A percentile compares a stretch with the other conserved stretches of the same genome.
Evolutionary conservation across 1,284 basidiomycete species (phyloP).

Genomic region (Termitomyces sp.): DNA sequence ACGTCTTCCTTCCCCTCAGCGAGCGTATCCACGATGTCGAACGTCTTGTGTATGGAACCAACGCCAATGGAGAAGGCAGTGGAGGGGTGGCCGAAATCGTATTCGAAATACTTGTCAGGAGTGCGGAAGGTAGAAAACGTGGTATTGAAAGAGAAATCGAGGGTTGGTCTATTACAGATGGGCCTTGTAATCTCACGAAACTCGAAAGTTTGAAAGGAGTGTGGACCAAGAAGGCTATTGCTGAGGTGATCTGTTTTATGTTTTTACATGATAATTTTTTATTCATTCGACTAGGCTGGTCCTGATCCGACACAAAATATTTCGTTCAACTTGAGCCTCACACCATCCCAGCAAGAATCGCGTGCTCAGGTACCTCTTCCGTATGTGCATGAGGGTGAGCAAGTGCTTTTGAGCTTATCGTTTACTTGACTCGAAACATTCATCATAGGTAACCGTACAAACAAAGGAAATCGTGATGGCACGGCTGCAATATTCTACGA

Average conservation of each 20-base stretch:
- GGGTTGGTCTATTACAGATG: constrained; percentile 46
- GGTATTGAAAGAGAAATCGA: constrained; percentile 58
- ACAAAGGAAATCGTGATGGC: constrained; percentile 1
- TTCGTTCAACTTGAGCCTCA: constrained; percentile 83
- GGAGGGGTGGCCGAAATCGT: constrained; percentile 44
- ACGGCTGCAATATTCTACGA: constrained; percentile 54
- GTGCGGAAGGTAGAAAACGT: constrained; percentile 38
- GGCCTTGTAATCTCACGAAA: constrained; percentile 41
- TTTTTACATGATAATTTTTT: not conserved
- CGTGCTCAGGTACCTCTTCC: constrained; percentile 80
- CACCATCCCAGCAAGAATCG: constrained; percentile 76
- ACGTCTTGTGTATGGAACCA: constrained; percentile 50
- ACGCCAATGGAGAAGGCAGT: constrained; percentile 40
- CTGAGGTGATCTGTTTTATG: constrained; percentile 34
- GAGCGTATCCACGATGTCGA: constrained; percentile 57
- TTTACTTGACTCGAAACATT: not conserved
- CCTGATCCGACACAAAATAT: constrained; percentile 60
- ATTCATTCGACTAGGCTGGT: constrained; percentile 26
- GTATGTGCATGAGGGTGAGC: constrained; percentile 75
- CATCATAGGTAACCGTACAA: not conserved
- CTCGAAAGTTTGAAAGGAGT: constrained; percentile 46
- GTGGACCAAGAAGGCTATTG: constrained; percentile 33
- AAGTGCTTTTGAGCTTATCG: not conserved
- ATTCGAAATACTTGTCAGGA: constrained; percentile 58
- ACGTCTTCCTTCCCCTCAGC: constrained; percentile 62